These are phyloP conservation scores for Dioscorea alata DNA, from an alignment of 106 monocot species.

Conservation along the genomic window DNA sequence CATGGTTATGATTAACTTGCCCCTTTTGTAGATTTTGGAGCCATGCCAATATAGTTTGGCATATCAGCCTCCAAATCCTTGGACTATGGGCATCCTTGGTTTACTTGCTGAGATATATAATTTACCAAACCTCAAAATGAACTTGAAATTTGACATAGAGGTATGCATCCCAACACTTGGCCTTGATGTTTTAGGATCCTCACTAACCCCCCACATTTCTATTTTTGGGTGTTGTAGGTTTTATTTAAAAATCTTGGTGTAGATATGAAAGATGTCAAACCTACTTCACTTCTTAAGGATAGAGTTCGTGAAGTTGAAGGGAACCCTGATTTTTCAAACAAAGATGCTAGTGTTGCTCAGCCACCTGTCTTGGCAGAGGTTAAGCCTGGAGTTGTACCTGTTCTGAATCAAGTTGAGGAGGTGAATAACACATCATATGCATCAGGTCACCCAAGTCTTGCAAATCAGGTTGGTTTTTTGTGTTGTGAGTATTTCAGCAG, in stretches of 20 bases:
- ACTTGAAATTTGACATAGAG: conserved; percentile 99
- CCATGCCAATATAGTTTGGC: conserved; percentile 90
- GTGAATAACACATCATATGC: conserved; percentile 44
- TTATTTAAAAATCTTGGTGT: conserved; percentile 90
- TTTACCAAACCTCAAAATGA: conserved; percentile 97
- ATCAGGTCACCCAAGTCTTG: conserved; percentile 38
- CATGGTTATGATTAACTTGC: conserved; percentile 1
- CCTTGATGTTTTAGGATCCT: too few species aligned
- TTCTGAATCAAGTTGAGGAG: conserved; percentile 63
- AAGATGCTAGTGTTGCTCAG: conserved; percentile 61
- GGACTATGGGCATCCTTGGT: conserved; percentile 98
- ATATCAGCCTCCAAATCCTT: conserved; percentile 97
- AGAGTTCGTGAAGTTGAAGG: conserved; percentile 80
- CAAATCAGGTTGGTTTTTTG: too few species aligned
- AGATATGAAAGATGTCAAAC: conserved; percentile 92
- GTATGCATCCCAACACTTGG: conserved; percentile 19
- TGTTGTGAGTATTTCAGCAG: too few species aligned
- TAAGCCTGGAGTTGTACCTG: conserved; percentile 34
- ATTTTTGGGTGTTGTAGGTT: conserved; percentile 35
- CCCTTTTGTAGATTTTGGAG: conserved; percentile 67
- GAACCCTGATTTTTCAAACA: conserved; percentile 95
- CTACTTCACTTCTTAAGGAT: conserved; percentile 82
- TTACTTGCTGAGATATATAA: conserved; percentile 91
- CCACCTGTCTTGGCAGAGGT: conserved; percentile 49
- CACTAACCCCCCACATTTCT: background rate